A percentile compares a stretch with the other conserved stretches of the same genome.
These are phyloP conservation scores for Uronychia setigera DNA, from an alignment of 73 alveolate species.

Conservation along the genomic window DNA sequence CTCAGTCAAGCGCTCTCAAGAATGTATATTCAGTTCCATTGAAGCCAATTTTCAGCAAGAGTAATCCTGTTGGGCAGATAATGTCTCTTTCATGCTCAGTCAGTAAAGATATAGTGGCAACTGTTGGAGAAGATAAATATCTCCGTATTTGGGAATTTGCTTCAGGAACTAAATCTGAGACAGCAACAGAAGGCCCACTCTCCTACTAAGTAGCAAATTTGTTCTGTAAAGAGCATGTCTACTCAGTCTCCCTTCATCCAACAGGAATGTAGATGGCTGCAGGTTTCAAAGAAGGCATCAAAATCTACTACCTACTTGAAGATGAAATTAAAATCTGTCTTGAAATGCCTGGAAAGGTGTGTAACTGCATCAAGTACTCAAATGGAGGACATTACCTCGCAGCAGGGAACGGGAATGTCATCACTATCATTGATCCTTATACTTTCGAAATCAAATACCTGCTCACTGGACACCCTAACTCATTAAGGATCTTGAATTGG, in stretches of 20 bases:
- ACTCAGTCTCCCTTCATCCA: slow-evolving; percentile 71
- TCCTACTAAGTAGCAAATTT: slow-evolving; percentile 48
- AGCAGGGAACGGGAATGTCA: slow-evolving; percentile 50
- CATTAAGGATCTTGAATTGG: slow-evolving; percentile 52
- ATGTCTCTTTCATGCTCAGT: slow-evolving; percentile 40
- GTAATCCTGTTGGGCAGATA: slow-evolving; percentile 46
- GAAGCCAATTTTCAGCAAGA: slow-evolving; percentile 52
- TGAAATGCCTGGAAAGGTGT: slow-evolving; percentile 45
- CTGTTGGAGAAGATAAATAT: slow-evolving; percentile 67
- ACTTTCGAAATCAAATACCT: slow-evolving; percentile 35
- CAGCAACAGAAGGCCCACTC: not conserved
- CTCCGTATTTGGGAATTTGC: slow-evolving; percentile 64
- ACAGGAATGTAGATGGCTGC: slow-evolving; percentile 73
- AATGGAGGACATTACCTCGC: slow-evolving; percentile 73
- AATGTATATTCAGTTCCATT: slow-evolving; percentile 8
- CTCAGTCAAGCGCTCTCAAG: not conserved
- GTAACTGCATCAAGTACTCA: slow-evolving; percentile 54
- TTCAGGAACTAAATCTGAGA: slow-evolving; percentile 12
- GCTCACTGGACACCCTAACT: slow-evolving; percentile 58
- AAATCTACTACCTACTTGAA: slow-evolving; percentile 60
- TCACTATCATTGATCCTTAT: slow-evolving; percentile 69
- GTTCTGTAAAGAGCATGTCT: slow-evolving; percentile 50
- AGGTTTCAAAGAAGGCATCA: slow-evolving; percentile 70
- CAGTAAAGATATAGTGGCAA: slow-evolving; percentile 61
- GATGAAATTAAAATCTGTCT: slow-evolving; percentile 61